A percentile compares a stretch with the other conserved stretches of the same genome.
phyloP scores from a whole-genome alignment of 2,329 filamentous ascomycete species.

The Scopulariopsis brevicaulis region DNA sequence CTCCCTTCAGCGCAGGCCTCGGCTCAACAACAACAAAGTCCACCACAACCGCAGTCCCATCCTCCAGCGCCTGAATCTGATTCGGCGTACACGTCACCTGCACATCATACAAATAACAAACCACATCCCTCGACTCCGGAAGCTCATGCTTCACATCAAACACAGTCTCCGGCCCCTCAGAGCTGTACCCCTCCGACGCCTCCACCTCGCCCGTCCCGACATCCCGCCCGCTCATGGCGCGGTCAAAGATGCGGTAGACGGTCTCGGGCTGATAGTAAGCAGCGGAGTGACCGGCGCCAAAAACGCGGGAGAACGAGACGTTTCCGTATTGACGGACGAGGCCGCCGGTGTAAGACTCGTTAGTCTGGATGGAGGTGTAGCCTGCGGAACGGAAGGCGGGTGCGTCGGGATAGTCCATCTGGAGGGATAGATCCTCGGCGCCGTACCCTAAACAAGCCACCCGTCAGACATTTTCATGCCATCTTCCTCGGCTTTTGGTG shows the following conservation, averaged over 20 bases:
- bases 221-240: constrained; percentile 44
- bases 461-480: background rate
- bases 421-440: constrained; percentile 21
- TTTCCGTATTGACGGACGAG: constrained; percentile 69
- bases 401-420: constrained; percentile 37
- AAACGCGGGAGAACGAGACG: constrained; percentile 55
- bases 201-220: constrained; percentile 42
- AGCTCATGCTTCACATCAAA: background rate
- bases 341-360: constrained; percentile 57
- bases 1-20: background rate
- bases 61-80: constrained; percentile 1
- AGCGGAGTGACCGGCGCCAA: constrained; percentile 54
- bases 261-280: constrained; percentile 51
- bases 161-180: background rate
- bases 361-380: constrained; percentile 61
- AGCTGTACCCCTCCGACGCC: constrained; percentile 25
- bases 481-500: background rate
- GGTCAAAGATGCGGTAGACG: constrained; percentile 46
- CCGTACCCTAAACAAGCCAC: background rate
- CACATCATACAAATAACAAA: constrained; percentile 1
- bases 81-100: background rate
- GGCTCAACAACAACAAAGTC: constrained; percentile 18
- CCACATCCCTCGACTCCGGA: background rate
- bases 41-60: background rate
- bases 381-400: constrained; percentile 33